Base-by-base conservation (phyloP, 108 stramenopile genomes). In the Mediolabrus comicus region DNA sequence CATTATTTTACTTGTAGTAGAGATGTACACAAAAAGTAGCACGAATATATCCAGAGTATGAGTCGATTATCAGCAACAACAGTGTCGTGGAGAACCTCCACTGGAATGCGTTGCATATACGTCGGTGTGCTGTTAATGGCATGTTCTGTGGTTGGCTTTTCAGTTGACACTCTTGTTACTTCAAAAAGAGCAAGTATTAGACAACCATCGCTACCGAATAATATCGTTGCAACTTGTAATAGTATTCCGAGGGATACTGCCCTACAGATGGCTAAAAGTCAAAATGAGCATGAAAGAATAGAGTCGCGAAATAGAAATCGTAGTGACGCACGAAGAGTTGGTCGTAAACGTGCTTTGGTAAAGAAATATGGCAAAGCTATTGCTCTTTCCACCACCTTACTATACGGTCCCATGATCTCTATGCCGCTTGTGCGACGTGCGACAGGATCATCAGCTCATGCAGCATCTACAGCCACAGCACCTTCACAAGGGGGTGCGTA, bases 351-450 rank as follows among this genome's bases (percentile, higher is more conserved):
- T 12, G 68, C 68, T 52, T 19, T 77, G 11, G 35, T 77, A 22
- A 24, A 56, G 65, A 77, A 77, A 59, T 77, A 69, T 53, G 62
- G 75, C 62, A 77, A 59, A 51, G 68, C 75, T 63, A 69, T 77
- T 59, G 75, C 56, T 29, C 29, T 77, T 63, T 77, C 75, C 29
- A 69, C 75, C 16, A 65, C 75, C 25, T 38, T 77, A 46, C 67
- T 77, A 10, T 77, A 69, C 51, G 68, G 68, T 30, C 75, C 75
- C 19, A 65, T 77, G 75, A 63, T 68, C 22, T 63, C 61, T 24
- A 41, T 60, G 13, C 74, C 67, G 28, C 22, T 67, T 32, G 53
- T 31, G 22, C 68, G 75, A 28, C 75, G 68, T 2, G 46, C 36
- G 9, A 33, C 59, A 52, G 38, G 68, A 27, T 59, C 68, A 12